Evolutionary conservation across 176 grass and related monocot species (phyloP), one percentile per base, ranked within the genome.

Genomic region (Aechmea fasciata): DNA sequence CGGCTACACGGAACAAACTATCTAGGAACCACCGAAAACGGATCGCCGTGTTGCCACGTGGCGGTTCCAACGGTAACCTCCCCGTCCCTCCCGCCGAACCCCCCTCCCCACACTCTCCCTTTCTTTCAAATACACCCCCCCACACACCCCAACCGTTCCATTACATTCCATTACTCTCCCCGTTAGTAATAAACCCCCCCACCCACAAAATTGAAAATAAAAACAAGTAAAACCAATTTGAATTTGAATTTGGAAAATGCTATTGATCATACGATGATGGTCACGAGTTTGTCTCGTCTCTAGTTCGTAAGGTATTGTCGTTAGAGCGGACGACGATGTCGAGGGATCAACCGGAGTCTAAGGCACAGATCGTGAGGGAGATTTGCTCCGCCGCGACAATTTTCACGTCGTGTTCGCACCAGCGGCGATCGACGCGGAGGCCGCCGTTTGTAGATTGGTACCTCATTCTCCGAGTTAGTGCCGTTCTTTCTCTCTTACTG

Each of bases 361-460:
- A 64, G 72, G 67, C 68, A 25, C 68, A 72, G 54, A 57, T 85
- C 19, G 83, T 29, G 18, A 49, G 57, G 3, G 23, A 51, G 9
- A 87, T 87, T 71, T 87, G 83, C 73, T 81, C 85, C 64, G 76
- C 78, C 29, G 73, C 88, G 14, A 68, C 81, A 52, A 73, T 82
- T 1, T 96, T 92, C 81, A 20, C 85, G 14, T 72, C 77, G 1
- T 96, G 93, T 81, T 1, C 57, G 65, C 92, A 96, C 78, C 83
- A 67, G 66, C 69, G 73, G 69, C 67, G 79, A 2, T 85, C 87
- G 3, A 62, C 75, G 15, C 47, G 64, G 49, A 69, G 57, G 15
- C 62, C 80, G 50, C 54, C 23, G 50, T 92, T 96, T 70, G 67
- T 92, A 66, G 92, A 96, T 75, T 96, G 92, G 88, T 96, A 96